Base-by-base conservation (phyloP, 495 filamentous ascomycete species). In the Penicillium cinerascens region DNA sequence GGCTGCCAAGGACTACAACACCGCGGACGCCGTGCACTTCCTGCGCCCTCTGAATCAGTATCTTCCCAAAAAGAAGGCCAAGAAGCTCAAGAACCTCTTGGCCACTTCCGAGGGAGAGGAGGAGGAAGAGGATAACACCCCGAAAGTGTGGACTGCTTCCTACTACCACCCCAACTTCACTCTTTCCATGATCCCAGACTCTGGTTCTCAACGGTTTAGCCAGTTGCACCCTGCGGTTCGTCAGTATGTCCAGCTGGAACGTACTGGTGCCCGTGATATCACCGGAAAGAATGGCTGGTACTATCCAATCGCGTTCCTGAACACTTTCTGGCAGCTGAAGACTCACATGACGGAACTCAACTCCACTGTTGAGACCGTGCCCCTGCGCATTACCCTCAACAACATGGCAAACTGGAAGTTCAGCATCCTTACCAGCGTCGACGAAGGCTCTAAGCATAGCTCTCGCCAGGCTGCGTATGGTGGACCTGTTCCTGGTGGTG, bases 81-180 rank as follows among this genome's bases (percentile, higher is more conserved):
- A 76, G 57, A 97, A 98, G 80, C 90, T 87, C n/a, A 87, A 91
- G 64, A 97, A 89, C 58, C 75, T 98, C 22, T 77, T 98, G 29
- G 76, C 81, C n/a, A 73, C 69, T 36, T 61, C 66, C 1, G 71
- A 82, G 9, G 85, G 86, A 36, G 66, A 55, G 11, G 68, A 78
- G 48, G 75, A 79, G 16, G 73, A 73, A 37, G 73, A 72, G 16
- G 72, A 78, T 11, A 72, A 75, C 4, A 84, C 83, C 0, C 87
- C 88, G 15, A 56, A 66, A 21, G 65, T 73, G 9, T 80, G 82
- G 16, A 82, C 91, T 46, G 83, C 79, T 27, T 92, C 85, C 33
- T 96, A 92, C 70, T 98, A 97, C 65, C 95, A 98, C 71, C 88
- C 92, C 6, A 98, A 98, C 68, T 86, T 95, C 56, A 95, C 91